phyloP scores from a whole-genome alignment of 1,284 basidiomycete species.

The Pholiota adiposa region DNA sequence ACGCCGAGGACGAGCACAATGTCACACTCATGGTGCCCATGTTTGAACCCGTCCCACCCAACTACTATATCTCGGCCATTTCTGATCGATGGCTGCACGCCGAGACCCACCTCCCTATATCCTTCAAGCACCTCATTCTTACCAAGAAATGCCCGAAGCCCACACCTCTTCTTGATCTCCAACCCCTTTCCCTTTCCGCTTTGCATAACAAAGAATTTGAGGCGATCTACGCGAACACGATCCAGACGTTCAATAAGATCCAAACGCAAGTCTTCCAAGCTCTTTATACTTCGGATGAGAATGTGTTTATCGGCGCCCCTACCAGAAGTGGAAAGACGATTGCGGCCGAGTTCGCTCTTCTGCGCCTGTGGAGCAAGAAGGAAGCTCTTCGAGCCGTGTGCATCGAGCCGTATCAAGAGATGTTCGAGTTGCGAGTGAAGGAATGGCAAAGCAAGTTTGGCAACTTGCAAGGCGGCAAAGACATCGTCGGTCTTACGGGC shows the following conservation, averaged over 20 bases:
- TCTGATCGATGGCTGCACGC: conserved; percentile 97
- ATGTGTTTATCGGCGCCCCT: conserved; percentile 94
- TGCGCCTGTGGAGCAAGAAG: conserved; percentile 89
- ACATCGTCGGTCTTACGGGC: conserved; percentile 91
- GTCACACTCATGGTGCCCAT: conserved; percentile 95
- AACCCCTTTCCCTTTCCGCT: conserved; percentile 87
- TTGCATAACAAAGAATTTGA: conserved; percentile 94
- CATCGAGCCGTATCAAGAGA: conserved; percentile 95
- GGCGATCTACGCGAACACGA: conserved; percentile 77
- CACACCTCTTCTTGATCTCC: conserved; percentile 92
- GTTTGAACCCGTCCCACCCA: conserved; percentile 96
- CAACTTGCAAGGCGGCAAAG: conserved; percentile 84
- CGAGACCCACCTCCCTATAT: conserved; percentile 93
- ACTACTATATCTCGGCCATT: conserved; percentile 95
- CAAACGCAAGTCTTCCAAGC: conserved; percentile 99
- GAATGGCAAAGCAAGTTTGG: conserved; percentile 93
- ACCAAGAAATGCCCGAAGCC: conserved; percentile 96
- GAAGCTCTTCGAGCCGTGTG: conserved; percentile 91
- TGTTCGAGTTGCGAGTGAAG: conserved; percentile 88
- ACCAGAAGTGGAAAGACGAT: conserved; percentile 98
- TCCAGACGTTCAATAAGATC: conserved; percentile 95
- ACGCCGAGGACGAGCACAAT: conserved; percentile 92
- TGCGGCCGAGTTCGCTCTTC: conserved; percentile 94
- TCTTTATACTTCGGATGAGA: conserved; percentile 94
- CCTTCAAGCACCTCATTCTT: conserved; percentile 97